Conservation (phyloP, 2,329 filamentous ascomycete genomes). For the Aspergillus awamori region DNA sequence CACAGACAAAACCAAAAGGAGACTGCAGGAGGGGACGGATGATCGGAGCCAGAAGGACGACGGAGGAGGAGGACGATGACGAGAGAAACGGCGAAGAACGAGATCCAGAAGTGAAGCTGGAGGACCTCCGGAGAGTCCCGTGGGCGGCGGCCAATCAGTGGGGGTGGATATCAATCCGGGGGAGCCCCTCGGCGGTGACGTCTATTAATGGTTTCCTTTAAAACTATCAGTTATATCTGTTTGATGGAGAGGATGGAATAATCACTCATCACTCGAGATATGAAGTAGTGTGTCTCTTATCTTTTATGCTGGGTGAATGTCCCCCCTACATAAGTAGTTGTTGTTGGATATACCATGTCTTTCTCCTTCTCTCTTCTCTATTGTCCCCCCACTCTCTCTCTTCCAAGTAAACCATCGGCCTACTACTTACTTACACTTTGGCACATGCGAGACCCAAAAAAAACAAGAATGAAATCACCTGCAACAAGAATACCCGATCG, state of each 20-base stretch:
- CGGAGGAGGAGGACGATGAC: background rate
- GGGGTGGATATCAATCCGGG: slow-evolving; percentile 17
- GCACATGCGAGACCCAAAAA: background rate
- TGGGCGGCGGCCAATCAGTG: slow-evolving; percentile 22
- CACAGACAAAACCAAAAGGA: background rate
- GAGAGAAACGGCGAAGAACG: slow-evolving; percentile 7
- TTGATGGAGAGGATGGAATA: too few species aligned
- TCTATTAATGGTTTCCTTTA: slow-evolving; percentile 2
- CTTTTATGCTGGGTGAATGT: too few species aligned
- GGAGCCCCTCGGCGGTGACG: slow-evolving; percentile 17
- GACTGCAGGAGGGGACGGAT: background rate
- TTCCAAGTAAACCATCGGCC: too few species aligned
- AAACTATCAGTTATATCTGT: too few species aligned
- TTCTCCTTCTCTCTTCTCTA: too few species aligned
- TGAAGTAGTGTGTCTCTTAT: too few species aligned
- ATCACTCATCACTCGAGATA: too few species aligned
- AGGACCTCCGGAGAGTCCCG: slow-evolving; percentile 23
- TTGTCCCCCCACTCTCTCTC: too few species aligned
- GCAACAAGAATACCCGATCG: background rate
- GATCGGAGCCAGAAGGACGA: background rate
- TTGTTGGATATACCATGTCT: too few species aligned
- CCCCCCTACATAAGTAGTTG: too few species aligned
- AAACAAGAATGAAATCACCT: background rate
- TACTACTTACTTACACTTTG: too few species aligned
- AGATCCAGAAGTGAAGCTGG: slow-evolving; percentile 7